Conservation (phyloP, 768 basidiomycete species). For the Panellus pusillus region DNA sequence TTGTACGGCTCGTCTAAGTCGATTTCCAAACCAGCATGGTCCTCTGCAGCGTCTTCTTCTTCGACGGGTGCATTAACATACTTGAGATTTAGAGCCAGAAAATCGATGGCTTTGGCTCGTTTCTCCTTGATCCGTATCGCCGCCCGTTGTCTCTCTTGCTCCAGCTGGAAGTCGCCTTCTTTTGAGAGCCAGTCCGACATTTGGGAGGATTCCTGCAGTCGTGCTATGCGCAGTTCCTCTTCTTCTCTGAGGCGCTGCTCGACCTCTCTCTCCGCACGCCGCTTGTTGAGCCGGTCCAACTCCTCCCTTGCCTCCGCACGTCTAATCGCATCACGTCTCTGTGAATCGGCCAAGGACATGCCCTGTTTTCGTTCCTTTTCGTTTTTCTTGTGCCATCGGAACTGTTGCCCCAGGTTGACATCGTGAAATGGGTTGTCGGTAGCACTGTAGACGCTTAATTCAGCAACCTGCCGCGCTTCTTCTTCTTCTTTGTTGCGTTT, state of each 20-base stretch:
- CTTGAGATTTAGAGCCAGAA: slow-evolving; percentile 91
- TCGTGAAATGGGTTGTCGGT: slow-evolving; percentile 99
- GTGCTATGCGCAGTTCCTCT: slow-evolving; percentile 86
- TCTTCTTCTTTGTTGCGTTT: slow-evolving; percentile 81
- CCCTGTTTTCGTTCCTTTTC: slow-evolving; percentile 95
- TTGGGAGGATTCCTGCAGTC: slow-evolving; percentile 90
- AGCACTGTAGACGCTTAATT: slow-evolving; percentile 94
- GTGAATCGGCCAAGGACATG: slow-evolving; percentile 73
- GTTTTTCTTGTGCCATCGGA: slow-evolving; percentile 98
- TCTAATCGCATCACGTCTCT: slow-evolving; percentile 74
- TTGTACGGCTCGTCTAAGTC: slow-evolving; percentile 98
- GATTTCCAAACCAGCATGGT: slow-evolving; percentile 91
- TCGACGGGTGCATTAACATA: slow-evolving; percentile 77
- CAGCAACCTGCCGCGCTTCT: slow-evolving; percentile 88
- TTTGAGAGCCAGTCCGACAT: slow-evolving; percentile 98
- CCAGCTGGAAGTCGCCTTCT: slow-evolving; percentile 95
- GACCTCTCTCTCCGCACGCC: slow-evolving; percentile 89
- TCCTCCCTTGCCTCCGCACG: slow-evolving; percentile 94
- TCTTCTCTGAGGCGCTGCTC: slow-evolving; percentile 89
- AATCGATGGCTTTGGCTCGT: slow-evolving; percentile 98
- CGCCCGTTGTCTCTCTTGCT: slow-evolving; percentile 88
- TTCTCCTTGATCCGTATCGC: slow-evolving; percentile 95
- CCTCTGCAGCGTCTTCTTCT: slow-evolving; percentile 63
- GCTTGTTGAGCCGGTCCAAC: slow-evolving; percentile 84
- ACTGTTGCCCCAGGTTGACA: slow-evolving; percentile 92